Conservation (phyloP, 2,329 filamentous ascomycete species). For the Talaromyces atroroseus region DNA sequence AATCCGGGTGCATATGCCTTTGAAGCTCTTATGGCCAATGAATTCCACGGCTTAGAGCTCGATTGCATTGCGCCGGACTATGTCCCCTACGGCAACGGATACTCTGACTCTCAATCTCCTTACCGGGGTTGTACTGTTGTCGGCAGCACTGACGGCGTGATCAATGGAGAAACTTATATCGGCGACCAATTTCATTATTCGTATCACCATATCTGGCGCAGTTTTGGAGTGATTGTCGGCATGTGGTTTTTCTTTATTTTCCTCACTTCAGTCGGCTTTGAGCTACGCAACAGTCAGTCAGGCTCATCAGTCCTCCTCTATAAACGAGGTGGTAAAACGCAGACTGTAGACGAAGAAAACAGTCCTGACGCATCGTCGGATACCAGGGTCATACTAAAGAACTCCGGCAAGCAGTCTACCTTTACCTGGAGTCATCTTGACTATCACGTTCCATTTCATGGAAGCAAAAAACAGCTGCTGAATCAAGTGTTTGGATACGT, state of each 20-base stretch:
- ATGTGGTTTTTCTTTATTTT: conserved; percentile 71
- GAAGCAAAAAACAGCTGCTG: conserved; percentile 45
- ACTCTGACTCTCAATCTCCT: conserved; percentile 23
- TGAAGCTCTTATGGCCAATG: conserved; percentile 62
- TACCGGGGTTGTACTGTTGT: conserved; percentile 28
- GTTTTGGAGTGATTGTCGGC: conserved; percentile 71
- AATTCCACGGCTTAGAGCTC: conserved; percentile 55
- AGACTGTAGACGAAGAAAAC: neutral
- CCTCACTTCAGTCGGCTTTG: conserved; percentile 68
- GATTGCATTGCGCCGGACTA: conserved; percentile 48
- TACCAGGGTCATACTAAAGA: conserved; percentile 33
- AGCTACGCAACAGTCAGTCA: conserved; percentile 43
- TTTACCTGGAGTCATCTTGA: conserved; percentile 80
- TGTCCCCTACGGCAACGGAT: conserved; percentile 42
- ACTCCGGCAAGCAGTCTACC: conserved; percentile 62
- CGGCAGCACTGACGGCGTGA: conserved; percentile 26
- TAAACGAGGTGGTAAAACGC: conserved; percentile 27
- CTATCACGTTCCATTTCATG: conserved; percentile 54
- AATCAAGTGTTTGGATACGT: conserved; percentile 64
- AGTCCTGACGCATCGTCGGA: neutral
- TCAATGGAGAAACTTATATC: conserved; percentile 52
- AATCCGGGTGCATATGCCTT: conserved; percentile 64
- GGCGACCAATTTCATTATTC: conserved; percentile 50
- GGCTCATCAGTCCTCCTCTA: conserved; percentile 30
- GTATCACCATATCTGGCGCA: conserved; percentile 56